A percentile compares a stretch with the other conserved stretches of the same genome.
These are phyloP conservation scores for Trametes villosa DNA, from an alignment of 768 basidiomycete genomes.

Conservation along the genomic window DNA sequence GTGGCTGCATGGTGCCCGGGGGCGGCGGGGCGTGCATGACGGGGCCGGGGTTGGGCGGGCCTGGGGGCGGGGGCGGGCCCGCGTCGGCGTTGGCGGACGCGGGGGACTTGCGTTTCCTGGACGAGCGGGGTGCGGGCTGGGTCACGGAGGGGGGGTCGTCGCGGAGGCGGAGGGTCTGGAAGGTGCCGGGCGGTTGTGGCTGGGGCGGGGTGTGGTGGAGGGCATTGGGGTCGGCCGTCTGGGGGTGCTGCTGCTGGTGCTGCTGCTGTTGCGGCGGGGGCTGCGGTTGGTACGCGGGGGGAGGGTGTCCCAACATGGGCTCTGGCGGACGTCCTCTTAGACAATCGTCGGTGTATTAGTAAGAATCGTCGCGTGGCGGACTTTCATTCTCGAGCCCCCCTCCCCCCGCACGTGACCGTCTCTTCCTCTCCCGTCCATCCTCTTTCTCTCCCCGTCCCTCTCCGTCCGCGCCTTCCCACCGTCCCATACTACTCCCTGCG, in stretches of 20 bases:
- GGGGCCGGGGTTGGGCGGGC: slow-evolving; percentile 38
- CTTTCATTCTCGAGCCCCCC: slow-evolving; percentile 18
- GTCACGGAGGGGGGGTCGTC: slow-evolving; percentile 52
- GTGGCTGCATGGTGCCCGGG: slow-evolving; percentile 37
- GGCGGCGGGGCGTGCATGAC: slow-evolving; percentile 49
- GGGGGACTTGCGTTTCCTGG: slow-evolving; percentile 74
- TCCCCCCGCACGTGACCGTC: slow-evolving; percentile 18
- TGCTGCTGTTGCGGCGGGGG: slow-evolving; percentile 28
- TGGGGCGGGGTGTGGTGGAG: slow-evolving; percentile 24
- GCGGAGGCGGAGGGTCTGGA: slow-evolving; percentile 50
- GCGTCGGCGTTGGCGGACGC: slow-evolving; percentile 44
- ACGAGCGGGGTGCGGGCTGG: slow-evolving; percentile 45
- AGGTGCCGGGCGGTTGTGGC: slow-evolving; percentile 20
- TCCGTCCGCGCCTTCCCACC: background rate
- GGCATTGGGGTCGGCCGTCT: slow-evolving; percentile 24
- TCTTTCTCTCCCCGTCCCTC: background rate
- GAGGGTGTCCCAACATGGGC: slow-evolving; percentile 39
- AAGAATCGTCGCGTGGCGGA: slow-evolving; percentile 35
- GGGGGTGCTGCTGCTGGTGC: slow-evolving; percentile 21
- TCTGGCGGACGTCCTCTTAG: slow-evolving; percentile 26
- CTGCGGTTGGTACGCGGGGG: slow-evolving; percentile 34
- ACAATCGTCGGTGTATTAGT: slow-evolving; percentile 38
- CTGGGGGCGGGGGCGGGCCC: slow-evolving; percentile 37
- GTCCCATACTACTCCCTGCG: no score
- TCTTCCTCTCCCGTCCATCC: slow-evolving; percentile 1